Evolutionary conservation across 345 rosid species (phyloP).

Genomic region (Brassica juncea): DNA sequence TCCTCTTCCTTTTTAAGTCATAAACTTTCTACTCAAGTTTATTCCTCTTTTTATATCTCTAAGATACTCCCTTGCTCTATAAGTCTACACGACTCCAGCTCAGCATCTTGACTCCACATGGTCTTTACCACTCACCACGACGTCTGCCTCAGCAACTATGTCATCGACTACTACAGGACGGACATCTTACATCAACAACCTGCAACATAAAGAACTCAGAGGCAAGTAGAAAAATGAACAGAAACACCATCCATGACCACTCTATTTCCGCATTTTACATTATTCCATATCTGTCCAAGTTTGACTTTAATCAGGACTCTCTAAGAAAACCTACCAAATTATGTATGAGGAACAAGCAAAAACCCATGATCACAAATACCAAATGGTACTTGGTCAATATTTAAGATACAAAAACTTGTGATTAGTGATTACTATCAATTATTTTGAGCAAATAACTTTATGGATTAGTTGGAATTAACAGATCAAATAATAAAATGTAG

Average conservation of each 20-base stretch:
- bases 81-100: too few relatives aligned
- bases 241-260: neutral
- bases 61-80: too few relatives aligned
- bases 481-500: slow-evolving; percentile 28
- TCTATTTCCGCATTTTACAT: neutral
- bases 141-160: too few relatives aligned
- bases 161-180: too few relatives aligned
- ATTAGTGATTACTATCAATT: neutral
- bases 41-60: too few relatives aligned
- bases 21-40: too few relatives aligned
- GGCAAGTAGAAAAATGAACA: neutral
- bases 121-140: too few relatives aligned
- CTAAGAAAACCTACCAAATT: neutral
- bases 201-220: slow-evolving; percentile 24
- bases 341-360: neutral
- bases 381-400: neutral
- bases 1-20: too few relatives aligned
- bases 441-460: neutral
- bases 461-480: neutral
- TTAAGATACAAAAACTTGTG: neutral
- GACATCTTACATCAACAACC: too few relatives aligned
- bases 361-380: neutral
- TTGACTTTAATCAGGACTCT: neutral
- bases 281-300: neutral
- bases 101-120: too few relatives aligned